Conservation (phyloP, 495 filamentous ascomycete genomes). For the Podospora comata region DNA sequence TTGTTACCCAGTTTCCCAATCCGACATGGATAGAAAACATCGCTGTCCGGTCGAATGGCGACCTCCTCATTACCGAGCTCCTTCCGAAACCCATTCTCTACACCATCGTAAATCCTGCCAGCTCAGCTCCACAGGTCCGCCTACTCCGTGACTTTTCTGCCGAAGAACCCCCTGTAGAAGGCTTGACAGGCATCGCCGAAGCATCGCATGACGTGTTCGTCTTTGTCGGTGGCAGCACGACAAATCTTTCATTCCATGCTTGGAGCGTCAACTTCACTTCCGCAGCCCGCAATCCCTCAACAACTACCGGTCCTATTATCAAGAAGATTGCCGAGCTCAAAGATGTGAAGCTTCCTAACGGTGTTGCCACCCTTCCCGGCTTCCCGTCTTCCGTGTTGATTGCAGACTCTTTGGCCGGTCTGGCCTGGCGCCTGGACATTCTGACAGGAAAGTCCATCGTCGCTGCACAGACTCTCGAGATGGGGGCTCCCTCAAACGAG, state of each 20-base stretch:
- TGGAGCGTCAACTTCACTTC: conserved; percentile 6
- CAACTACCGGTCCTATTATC: not conserved
- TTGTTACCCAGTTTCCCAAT: conserved; percentile 4
- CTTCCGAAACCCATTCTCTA: not conserved
- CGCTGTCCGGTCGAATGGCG: not conserved
- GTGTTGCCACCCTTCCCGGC: conserved; percentile 1
- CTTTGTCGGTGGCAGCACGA: not conserved
- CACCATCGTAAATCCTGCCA: not conserved
- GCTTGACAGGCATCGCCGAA: conserved; percentile 1
- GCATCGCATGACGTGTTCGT: conserved; percentile 1
- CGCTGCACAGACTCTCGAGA: conserved; percentile 1
- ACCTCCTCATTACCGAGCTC: conserved; percentile 1
- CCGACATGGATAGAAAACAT: conserved; percentile 8
- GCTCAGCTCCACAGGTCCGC: not conserved
- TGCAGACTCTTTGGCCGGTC: not conserved
- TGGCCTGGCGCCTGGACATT: conserved; percentile 1
- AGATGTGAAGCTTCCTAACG: conserved; percentile 7
- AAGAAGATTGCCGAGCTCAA: not conserved
- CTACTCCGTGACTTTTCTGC: not conserved
- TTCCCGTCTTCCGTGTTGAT: not conserved
- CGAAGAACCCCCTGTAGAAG: not conserved
- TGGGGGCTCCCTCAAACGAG: not conserved
- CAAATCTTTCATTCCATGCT: not conserved
- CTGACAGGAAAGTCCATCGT: not conserved
- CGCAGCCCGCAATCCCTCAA: not conserved